Conservation (phyloP, 805 yeast species). For the Suhomyces kilbournensis region DNA sequence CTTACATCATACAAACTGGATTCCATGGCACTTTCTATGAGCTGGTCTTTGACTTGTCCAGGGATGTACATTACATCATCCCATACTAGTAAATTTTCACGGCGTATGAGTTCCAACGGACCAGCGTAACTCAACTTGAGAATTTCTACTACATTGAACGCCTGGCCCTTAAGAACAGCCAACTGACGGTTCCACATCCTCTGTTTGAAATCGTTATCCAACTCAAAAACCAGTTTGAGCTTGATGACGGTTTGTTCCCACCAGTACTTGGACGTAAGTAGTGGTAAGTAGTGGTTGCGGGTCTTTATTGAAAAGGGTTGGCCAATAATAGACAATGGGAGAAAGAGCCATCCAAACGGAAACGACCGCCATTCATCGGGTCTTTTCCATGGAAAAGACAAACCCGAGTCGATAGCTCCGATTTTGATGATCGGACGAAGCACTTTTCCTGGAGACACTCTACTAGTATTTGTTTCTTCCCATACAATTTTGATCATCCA, state of each 20-base stretch:
- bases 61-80: constrained; percentile 66
- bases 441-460: constrained; percentile 6
- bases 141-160: constrained; percentile 70
- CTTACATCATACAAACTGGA: constrained; percentile 20
- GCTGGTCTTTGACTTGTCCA: constrained; percentile 19
- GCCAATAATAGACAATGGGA: constrained; percentile 62
- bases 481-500: constrained; percentile 71
- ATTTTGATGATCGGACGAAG: constrained; percentile 43
- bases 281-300: constrained; percentile 52
- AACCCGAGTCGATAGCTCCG: constrained; percentile 75
- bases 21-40: constrained; percentile 42
- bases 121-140: constrained; percentile 57
- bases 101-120: constrained; percentile 62
- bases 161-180: constrained; percentile 74
- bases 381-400: constrained; percentile 78
- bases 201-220: constrained; percentile 60
- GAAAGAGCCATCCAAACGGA: constrained; percentile 75
- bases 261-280: constrained; percentile 62
- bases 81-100: constrained; percentile 54
- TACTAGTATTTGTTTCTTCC: constrained; percentile 13
- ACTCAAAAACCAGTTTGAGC: constrained; percentile 47
- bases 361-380: constrained; percentile 81
- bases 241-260: constrained; percentile 59
- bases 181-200: constrained; percentile 67
- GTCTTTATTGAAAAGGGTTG: constrained; percentile 61